These are phyloP conservation scores for Pinus taeda DNA, from an alignment of 75 land plant genomes.

Conservation along the genomic window DNA sequence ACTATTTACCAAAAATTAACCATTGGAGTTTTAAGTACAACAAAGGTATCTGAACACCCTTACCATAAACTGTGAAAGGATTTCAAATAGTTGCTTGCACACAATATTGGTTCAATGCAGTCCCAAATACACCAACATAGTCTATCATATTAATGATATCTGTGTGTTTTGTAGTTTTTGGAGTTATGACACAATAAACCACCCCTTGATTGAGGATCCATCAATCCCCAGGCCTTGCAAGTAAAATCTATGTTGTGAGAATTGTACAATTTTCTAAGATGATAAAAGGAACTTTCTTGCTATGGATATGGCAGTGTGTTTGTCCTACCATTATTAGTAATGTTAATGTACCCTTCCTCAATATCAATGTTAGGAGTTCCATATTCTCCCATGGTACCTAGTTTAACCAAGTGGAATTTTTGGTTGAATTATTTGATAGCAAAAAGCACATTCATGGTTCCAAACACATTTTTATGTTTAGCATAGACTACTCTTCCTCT, in stretches of 20 bases:
- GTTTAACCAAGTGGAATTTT: constrained; percentile 89
- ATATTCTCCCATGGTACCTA: constrained; percentile 99
- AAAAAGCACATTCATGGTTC: constrained; percentile 93
- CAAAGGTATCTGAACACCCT: constrained; percentile 83
- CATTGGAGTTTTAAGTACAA: not conserved
- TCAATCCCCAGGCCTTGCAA: constrained; percentile 98
- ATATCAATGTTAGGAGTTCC: constrained; percentile 73
- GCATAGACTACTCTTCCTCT: constrained; percentile 85
- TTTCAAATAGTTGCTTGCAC: constrained; percentile 98
- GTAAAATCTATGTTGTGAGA: constrained; percentile 94
- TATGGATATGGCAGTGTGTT: constrained; percentile 97
- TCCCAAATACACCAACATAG: constrained; percentile 95
- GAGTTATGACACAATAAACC: constrained; percentile 89
- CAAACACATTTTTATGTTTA: constrained; percentile 94
- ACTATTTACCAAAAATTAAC: not conserved
- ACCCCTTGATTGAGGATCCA: constrained; percentile 94
- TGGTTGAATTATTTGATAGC: constrained; percentile 84
- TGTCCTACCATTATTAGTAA: constrained; percentile 83
- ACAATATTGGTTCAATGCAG: constrained; percentile 91
- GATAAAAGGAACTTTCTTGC: constrained; percentile 97
- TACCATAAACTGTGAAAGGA: constrained; percentile 94
- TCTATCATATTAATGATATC: constrained; percentile 90
- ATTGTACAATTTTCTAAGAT: constrained; percentile 97
- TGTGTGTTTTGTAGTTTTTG: constrained; percentile 80
- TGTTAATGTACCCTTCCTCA: no score